Base-by-base conservation (phyloP, 345 rosid species). In the Angophora floribunda region DNA sequence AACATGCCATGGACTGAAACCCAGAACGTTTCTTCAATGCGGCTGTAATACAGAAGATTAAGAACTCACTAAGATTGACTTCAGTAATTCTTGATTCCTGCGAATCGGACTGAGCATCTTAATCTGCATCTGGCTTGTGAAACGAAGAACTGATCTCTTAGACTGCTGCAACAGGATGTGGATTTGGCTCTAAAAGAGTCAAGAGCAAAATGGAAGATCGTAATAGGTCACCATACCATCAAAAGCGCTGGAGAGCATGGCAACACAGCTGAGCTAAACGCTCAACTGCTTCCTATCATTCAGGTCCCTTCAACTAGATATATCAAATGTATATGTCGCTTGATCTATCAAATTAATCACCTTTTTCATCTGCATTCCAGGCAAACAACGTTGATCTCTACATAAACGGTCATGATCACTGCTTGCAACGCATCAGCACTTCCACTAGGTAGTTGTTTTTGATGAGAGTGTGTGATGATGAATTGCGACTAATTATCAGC, bases 361-460 rank as follows among this genome's bases (percentile, higher is more conserved):
- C 7, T 52, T 32, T 24, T 13, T 86, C 51, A 70, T 70, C 45
- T 45, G 41, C 47, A 45, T 44, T 13, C n/a, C 86, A 94, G 95
- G 94, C 90, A 86, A 75, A 92, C 86, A 51, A 85, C 13, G 95
- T 91, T 28, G 94, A 94, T 86, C 85, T 93, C 44, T 94, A 91
- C 93, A 87, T 92, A 47, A 94, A 94, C 51, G 95, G 95, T 13
- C 94, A 94, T 52, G 95, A 94, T 89, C 95, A 94, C 57, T 94
- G 94, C 90, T 87, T 94, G 87, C 88, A 92, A 82, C 95, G 90
- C 59, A 90, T 94, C 67, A 9, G 36, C 70, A 90, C 92, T 82
- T 52, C 30, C 32, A 91, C 91, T n/a, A 91, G 94, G 95, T 94
- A 87, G 24, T n/a, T 49, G 44, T 47, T 21, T 30, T 17, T 51